phyloP scores from a whole-genome alignment of 1,284 basidiomycete genomes.

The Mycosarcoma maydis region DNA sequence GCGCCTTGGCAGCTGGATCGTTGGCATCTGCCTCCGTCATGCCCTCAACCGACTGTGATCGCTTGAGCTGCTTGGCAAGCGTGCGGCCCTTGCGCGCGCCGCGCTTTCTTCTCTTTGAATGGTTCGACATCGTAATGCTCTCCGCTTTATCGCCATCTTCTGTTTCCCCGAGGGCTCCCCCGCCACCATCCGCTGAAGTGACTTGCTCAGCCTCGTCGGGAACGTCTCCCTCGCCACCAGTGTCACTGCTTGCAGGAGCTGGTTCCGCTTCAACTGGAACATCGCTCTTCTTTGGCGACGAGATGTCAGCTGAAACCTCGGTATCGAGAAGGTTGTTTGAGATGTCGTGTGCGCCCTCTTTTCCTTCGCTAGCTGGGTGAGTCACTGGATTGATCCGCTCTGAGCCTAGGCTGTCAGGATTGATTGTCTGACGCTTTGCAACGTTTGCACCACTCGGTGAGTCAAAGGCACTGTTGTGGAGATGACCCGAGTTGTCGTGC shows the following conservation, averaged over 20 bases:
- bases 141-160: conserved; percentile 21
- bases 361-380: too few relatives aligned
- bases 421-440: not conserved
- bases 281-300: too few relatives aligned
- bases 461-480: not conserved
- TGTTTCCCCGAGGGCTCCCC: not conserved
- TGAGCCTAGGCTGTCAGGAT: not conserved
- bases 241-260: too few relatives aligned
- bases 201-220: conserved; percentile 5
- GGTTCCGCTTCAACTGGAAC: too few relatives aligned
- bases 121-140: conserved; percentile 34
- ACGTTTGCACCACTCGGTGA: not conserved
- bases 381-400: not conserved
- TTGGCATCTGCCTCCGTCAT: conserved; percentile 24
- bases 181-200: conserved; percentile 1
- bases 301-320: too few relatives aligned
- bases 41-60: conserved; percentile 51
- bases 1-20: conserved; percentile 24
- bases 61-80: conserved; percentile 53
- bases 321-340: too few relatives aligned
- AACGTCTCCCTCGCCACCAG: not conserved
- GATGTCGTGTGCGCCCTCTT: too few relatives aligned
- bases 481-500: not conserved
- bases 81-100: conserved; percentile 56
- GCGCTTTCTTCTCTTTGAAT: conserved; percentile 53